Conservation (phyloP, 805 yeast species). For the Nakazawaea siamensis region DNA sequence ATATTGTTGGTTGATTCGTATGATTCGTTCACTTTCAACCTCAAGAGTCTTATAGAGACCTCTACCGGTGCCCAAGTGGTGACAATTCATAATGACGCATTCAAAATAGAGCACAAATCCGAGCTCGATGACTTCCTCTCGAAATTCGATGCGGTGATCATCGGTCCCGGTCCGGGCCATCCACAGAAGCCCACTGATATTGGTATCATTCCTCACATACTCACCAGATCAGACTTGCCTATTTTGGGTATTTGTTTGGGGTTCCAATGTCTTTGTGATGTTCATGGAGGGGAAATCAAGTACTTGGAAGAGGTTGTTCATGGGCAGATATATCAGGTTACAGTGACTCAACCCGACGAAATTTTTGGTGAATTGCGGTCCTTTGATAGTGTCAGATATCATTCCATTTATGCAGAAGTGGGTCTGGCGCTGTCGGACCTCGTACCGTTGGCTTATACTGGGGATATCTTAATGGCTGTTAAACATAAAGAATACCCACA, state of each 20-base stretch:
- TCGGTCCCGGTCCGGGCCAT: conserved; percentile 98
- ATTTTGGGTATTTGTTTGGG: conserved; percentile 91
- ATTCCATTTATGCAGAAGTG: conserved; percentile 57
- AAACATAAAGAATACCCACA: conserved; percentile 54
- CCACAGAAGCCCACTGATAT: conserved; percentile 59
- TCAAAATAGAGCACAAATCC: conserved; percentile 21
- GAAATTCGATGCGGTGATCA: conserved; percentile 62
- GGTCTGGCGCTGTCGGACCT: conserved; percentile 19
- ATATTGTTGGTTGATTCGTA: conserved; percentile 83
- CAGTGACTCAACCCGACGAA: conserved; percentile 16
- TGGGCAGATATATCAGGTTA: conserved; percentile 69
- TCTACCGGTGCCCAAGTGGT: conserved; percentile 42
- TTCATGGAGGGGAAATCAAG: conserved; percentile 47
- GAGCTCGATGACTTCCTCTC: conserved; percentile 36
- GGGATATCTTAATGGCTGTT: conserved; percentile 67
- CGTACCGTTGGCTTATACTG: conserved; percentile 56
- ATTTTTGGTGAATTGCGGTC: conserved; percentile 34
- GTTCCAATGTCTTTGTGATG: conserved; percentile 70
- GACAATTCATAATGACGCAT: conserved; percentile 58
- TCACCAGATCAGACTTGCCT: conserved; percentile 41
- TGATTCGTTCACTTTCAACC: conserved; percentile 89
- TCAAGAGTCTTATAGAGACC: conserved; percentile 50
- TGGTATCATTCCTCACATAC: conserved; percentile 61
- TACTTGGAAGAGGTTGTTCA: conserved; percentile 60
- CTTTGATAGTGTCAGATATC: conserved; percentile 78